Evolutionary conservation across 371 early-diverging fungal genomes (phyloP).

Genomic region (Apophysomyces elegans): DNA sequence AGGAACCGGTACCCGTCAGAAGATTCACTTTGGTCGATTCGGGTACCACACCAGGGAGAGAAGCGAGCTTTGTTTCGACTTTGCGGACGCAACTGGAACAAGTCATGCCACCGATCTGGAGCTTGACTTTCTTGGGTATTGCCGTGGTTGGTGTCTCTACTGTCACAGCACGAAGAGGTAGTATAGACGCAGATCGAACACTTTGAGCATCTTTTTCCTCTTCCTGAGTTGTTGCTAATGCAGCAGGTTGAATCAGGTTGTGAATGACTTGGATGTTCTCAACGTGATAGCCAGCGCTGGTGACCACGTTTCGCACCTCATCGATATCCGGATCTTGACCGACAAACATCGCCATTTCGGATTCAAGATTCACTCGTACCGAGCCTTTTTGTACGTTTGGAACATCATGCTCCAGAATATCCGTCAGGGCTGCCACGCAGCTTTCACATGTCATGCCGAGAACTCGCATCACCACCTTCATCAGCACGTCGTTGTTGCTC

Average conservation of each 20-base stretch:
- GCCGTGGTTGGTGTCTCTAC: conserved; percentile 31
- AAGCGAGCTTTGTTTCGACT: conserved; percentile 62
- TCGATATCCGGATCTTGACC: conserved; percentile 32
- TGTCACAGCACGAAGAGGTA: conserved; percentile 31
- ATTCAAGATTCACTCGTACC: conserved; percentile 40
- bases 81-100: conserved; percentile 78
- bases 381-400: conserved; percentile 36
- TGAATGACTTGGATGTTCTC: conserved; percentile 53
- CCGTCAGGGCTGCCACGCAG: conserved; percentile 37
- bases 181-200: conserved; percentile 14
- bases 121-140: conserved; percentile 42
- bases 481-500: conserved; percentile 8
- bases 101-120: conserved; percentile 74
- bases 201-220: not conserved
- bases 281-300: conserved; percentile 41
- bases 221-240: conserved; percentile 1
- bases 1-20: conserved; percentile 48
- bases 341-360: conserved; percentile 55
- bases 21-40: conserved; percentile 47
- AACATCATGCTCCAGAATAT: conserved; percentile 33
- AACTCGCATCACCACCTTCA: conserved; percentile 54
- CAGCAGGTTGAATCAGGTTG: conserved; percentile 43
- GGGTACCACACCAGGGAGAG: conserved; percentile 59
- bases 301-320: conserved; percentile 31
- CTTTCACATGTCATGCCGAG: conserved; percentile 43